Evolutionary conservation across 192 early-diverging fungal genomes (phyloP), one percentile per base, ranked within the genome.

Genomic region (Oehlia diaphana): DNA sequence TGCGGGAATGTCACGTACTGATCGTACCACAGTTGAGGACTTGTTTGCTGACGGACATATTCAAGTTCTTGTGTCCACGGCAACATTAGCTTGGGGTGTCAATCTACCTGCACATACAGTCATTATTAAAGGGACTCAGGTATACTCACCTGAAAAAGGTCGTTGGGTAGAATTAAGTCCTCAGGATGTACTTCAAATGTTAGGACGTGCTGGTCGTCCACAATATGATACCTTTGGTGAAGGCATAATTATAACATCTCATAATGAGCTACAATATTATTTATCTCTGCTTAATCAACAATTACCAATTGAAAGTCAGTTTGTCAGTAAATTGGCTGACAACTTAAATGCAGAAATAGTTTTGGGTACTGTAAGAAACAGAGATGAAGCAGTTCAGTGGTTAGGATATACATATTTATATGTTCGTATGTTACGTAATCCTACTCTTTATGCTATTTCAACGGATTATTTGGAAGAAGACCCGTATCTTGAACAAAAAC

Each of bases 51-150:
- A 94, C 74, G 93, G 95, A 3, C 94, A 96, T 76, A 87, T 99
- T 72, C 92, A 95, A 82, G 95, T 98, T 9, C 89, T 99, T 42
- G 94, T 95, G 61, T 98, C 96, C 19, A 99, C 98, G 10, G 98
- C 98, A 7, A 99, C 98, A 0, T 86, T 99, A 69, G 98, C 98
- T 61, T 99, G 98, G 98, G 98, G 98, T 89, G 98, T 99, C 77
- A 99, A 99, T 76, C 89, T 99, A 80, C 98, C 98, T 13, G 98
- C 98, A 12, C 97, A 99, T 78, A 94, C 96, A 7, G 98, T 99
- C 63, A 95, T 99, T 47, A 99, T 99, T 84, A 98, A 98, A 86
- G 98, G 98, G 21, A 99, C 98, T 13, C 97, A 99, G 82, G 93
- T 99, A 68, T 99, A 99, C 82, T 93, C 90, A 44, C 96, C 98